A percentile compares a stretch with the other conserved stretches of the same genome.
Conservation (phyloP, 108 stramenopile genomes). For the Conticribra weissflogii region DNA sequence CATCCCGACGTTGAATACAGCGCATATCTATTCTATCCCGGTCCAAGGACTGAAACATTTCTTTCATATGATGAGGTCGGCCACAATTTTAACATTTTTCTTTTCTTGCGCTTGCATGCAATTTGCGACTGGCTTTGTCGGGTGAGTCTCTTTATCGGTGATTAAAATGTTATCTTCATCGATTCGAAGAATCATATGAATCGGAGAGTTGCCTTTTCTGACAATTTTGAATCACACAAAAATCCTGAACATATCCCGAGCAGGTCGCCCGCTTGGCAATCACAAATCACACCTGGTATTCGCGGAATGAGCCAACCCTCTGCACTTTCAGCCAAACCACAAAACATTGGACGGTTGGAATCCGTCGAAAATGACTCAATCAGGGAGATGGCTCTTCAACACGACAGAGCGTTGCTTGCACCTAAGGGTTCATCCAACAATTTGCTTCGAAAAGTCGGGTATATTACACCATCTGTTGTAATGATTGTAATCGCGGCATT, state of each 20-base stretch:
- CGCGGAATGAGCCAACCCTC: background rate
- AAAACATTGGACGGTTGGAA: background rate
- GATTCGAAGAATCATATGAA: background rate
- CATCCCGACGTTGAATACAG: no score
- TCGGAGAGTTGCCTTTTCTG: background rate
- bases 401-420: constrained; percentile 1
- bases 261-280: constrained; percentile 14
- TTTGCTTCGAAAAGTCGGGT: constrained; percentile 13
- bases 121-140: constrained; percentile 25
- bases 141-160: constrained; percentile 9
- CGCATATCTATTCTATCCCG: no score
- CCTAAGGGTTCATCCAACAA: constrained; percentile 5
- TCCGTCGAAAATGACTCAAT: background rate
- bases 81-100: constrained; percentile 3
- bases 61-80: constrained; percentile 11
- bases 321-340: constrained; percentile 7
- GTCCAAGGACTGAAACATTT: no score
- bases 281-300: constrained; percentile 10
- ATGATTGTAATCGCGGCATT: constrained; percentile 28
- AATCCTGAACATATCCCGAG: background rate
- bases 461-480: constrained; percentile 21
- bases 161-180: background rate
- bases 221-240: background rate
- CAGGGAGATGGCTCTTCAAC: constrained; percentile 7
- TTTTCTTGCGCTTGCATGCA: constrained; percentile 14